phyloP scores from a whole-genome alignment of 495 filamentous ascomycete genomes.

The Tuber brumale region DNA sequence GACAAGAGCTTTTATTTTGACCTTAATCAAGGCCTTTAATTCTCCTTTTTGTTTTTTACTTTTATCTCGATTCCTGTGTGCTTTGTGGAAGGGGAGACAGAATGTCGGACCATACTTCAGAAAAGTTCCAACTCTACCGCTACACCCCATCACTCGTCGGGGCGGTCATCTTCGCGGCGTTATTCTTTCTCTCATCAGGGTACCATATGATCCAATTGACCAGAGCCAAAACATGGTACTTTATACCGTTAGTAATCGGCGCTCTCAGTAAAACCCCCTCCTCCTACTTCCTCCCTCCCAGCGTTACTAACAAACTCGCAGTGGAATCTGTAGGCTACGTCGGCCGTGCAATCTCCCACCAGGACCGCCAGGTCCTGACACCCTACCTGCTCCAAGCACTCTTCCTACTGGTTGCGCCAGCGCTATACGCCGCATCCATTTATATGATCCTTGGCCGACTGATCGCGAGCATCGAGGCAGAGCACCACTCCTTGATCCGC shows the following conservation, averaged over 20 bases:
- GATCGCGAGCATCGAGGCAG: conserved; percentile 44
- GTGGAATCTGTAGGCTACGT: conserved; percentile 58
- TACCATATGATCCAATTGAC: conserved; percentile 50
- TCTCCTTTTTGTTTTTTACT: neutral
- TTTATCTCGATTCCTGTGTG: neutral
- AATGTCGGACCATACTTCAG: neutral
- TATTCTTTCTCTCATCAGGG: conserved; percentile 49
- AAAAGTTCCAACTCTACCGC: conserved; percentile 42
- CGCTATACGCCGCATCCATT: conserved; percentile 52
- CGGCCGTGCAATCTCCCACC: conserved; percentile 46
- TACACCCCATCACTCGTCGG: conserved; percentile 50
- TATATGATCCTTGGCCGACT: conserved; percentile 54
- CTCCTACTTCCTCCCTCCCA: neutral
- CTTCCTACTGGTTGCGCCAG: conserved; percentile 49
- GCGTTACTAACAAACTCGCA: conserved; percentile 25
- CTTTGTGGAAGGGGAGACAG: neutral
- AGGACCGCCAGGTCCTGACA: conserved; percentile 40
- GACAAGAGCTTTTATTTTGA: neutral
- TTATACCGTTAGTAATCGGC: conserved; percentile 55
- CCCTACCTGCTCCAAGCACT: conserved; percentile 50
- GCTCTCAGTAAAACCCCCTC: conserved; percentile 46
- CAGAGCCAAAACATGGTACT: conserved; percentile 53
- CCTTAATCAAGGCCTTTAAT: neutral
- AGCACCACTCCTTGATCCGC: conserved; percentile 44
- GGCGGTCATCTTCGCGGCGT: conserved; percentile 48